Evolutionary conservation across 208 protist genomes (phyloP).

Genomic region (Acanthamoeba royreba): DNA sequence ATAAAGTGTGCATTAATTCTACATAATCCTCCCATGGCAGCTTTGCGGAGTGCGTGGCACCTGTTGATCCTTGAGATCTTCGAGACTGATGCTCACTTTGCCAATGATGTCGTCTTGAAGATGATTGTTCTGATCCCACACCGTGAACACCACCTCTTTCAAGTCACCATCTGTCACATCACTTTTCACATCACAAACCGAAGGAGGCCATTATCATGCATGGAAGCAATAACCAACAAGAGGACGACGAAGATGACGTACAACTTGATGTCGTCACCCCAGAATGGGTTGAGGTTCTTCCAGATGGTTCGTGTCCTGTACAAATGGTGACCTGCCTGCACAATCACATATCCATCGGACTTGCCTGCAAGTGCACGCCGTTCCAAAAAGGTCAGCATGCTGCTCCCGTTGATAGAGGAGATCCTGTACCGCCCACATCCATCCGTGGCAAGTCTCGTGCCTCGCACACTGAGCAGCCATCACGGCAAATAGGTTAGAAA

Average conservation of each 20-base stretch:
- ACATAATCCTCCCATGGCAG: too few relatives aligned
- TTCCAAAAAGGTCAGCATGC: too few relatives aligned
- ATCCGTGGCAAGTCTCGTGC: not conserved
- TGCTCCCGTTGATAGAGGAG: too few relatives aligned
- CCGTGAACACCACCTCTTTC: not conserved
- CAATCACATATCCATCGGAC: not conserved
- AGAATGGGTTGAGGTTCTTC: slow-evolving; percentile 30
- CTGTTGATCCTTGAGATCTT: not conserved
- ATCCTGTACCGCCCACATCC: not conserved
- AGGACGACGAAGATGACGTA: not conserved
- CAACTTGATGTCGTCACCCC: slow-evolving; percentile 21
- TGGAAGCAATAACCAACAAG: not conserved
- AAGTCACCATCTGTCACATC: not conserved
- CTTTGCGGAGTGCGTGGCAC: too few relatives aligned
- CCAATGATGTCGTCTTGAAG: slow-evolving; percentile 15
- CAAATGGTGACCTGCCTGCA: not conserved
- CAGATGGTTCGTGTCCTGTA: not conserved
- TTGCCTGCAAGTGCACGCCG: not conserved
- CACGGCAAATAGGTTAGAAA: not conserved
- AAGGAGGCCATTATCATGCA: too few relatives aligned
- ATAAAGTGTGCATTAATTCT: not conserved
- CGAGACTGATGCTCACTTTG: not conserved
- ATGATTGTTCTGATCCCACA: not conserved
- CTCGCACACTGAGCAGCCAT: slow-evolving; percentile 1
- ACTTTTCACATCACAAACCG: too few relatives aligned